These are phyloP conservation scores for Carpinus viminea DNA, from an alignment of 306 rosid species.

Conservation along the genomic window DNA sequence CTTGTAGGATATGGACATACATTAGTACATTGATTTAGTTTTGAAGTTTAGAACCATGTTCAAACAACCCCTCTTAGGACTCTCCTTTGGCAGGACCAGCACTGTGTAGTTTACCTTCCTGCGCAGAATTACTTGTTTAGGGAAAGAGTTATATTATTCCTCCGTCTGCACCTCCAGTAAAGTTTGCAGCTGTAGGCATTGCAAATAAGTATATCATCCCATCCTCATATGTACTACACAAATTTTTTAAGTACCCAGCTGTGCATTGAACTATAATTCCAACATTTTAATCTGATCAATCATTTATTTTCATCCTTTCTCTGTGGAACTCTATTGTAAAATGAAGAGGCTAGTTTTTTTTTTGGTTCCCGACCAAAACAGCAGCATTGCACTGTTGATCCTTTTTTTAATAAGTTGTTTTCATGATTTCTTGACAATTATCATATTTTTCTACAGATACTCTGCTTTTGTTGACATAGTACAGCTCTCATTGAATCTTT, in stretches of 20 bases:
- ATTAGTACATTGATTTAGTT: not conserved
- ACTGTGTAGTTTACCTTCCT: not conserved
- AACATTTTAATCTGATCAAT: not conserved
- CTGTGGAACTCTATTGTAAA: not conserved
- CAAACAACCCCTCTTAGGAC: not conserved
- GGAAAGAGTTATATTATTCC: not conserved
- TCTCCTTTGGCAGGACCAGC: not conserved
- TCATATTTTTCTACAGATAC: not conserved
- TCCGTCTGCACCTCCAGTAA: not conserved
- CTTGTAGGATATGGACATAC: not conserved
- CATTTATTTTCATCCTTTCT: not conserved
- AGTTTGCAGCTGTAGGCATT: not conserved
- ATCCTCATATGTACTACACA: not conserved
- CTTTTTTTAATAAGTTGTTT: not conserved
- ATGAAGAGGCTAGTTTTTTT: not conserved
- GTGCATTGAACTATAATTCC: not conserved
- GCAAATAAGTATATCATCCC: not conserved
- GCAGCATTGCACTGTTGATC: not conserved
- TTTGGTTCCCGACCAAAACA: not conserved
- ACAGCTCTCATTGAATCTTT: not conserved
- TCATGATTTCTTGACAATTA: not conserved
- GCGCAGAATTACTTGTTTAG: not conserved
- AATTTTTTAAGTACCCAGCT: not conserved
- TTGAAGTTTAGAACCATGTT: not conserved
- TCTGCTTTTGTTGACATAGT: not conserved